These are phyloP conservation scores for Lachancea dasiensis DNA, from an alignment of 805 yeast genomes.

Conservation along the genomic window DNA sequence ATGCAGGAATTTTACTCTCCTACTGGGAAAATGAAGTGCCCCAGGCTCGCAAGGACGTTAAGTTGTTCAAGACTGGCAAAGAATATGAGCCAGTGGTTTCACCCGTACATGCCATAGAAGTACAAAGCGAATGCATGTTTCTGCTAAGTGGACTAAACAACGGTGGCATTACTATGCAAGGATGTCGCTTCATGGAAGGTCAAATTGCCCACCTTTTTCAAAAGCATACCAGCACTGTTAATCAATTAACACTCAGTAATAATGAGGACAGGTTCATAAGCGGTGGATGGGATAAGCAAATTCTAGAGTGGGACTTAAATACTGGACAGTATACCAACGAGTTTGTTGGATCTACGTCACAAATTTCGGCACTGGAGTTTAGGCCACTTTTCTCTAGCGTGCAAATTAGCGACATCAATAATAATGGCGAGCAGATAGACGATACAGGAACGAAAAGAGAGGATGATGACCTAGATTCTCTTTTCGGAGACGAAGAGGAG, in stretches of 20 bases:
- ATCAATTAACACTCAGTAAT: slow-evolving; percentile 58
- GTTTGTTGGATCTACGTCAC: slow-evolving; percentile 62
- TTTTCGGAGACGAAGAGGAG: slow-evolving; percentile 55
- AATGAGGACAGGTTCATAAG: slow-evolving; percentile 61
- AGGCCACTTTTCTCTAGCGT: slow-evolving; percentile 51
- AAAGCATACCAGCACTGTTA: slow-evolving; percentile 68
- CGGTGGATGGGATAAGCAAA: slow-evolving; percentile 86
- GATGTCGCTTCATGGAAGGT: slow-evolving; percentile 81
- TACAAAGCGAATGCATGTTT: slow-evolving; percentile 79
- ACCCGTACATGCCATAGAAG: slow-evolving; percentile 85
- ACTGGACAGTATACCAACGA: slow-evolving; percentile 49
- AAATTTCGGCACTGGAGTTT: slow-evolving; percentile 68
- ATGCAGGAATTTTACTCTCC: slow-evolving; percentile 74
- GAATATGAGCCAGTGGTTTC: slow-evolving; percentile 55
- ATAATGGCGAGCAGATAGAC: slow-evolving; percentile 27
- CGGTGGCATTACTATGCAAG: slow-evolving; percentile 85
- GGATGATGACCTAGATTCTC: slow-evolving; percentile 47
- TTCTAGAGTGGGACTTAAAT: slow-evolving; percentile 80
- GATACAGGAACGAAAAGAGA: slow-evolving; percentile 21
- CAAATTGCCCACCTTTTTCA: slow-evolving; percentile 66
- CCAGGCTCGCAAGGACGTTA: slow-evolving; percentile 39
- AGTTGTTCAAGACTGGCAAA: slow-evolving; percentile 26
- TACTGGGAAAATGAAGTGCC: slow-evolving; percentile 99
- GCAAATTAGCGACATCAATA: slow-evolving; percentile 32
- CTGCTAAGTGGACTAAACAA: slow-evolving; percentile 70